Evolutionary conservation across 306 rosid genomes (phyloP), one percentile per base, ranked within the genome.

Genomic region (Spatholobus suberectus): DNA sequence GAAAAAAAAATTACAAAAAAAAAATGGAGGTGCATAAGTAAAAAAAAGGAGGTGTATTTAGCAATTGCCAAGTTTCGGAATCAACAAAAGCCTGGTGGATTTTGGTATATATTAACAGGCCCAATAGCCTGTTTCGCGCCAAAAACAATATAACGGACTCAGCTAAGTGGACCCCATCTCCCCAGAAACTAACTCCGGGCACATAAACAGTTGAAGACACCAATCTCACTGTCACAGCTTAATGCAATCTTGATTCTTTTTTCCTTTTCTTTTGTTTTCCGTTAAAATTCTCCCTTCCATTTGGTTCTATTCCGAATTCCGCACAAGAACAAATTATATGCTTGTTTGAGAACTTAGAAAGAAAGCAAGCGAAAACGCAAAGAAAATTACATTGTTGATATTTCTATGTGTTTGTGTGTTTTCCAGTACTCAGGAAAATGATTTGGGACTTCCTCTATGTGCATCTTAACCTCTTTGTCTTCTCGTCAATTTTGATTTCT

Each of bases 401-500:
- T 27, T 35, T n/a, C 72, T 62, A n/a, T 61, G 40, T 15, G 40
- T 15, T 23, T 13, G 35, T 32, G 8, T 17, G 15, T 54, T 27
- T 73, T 77, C 43, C 43, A 44, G 73, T 81, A 70, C 73, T 75
- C 59, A 26, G 77, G 87, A 71, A 83, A 73, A 93, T 89, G 97
- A 77, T 66, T 78, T 75, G 72, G 51, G 43, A 27, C 75, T 73
- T 72, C 62, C 49, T 24, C 17, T 67, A 41, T 20, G 26, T 74
- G 74, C 79, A 61, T 82, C 83, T 88, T 73, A 34, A 24, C 35
- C 66, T 85, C 43, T 13, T 83, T 65, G 14, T 89, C 83, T 78
- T 89, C 91, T 84, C 34, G n/a, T 84, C 86, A 57, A 67, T 82
- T 79, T 85, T 92, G 76, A 81, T 81, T 68, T 78, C 91, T 1